Percentiles rank a stretch among this genome's conserved stretches.
These are phyloP conservation scores for Phascolomyces articulosus DNA, from an alignment of 371 early-diverging fungal species.

Conservation along the genomic window DNA sequence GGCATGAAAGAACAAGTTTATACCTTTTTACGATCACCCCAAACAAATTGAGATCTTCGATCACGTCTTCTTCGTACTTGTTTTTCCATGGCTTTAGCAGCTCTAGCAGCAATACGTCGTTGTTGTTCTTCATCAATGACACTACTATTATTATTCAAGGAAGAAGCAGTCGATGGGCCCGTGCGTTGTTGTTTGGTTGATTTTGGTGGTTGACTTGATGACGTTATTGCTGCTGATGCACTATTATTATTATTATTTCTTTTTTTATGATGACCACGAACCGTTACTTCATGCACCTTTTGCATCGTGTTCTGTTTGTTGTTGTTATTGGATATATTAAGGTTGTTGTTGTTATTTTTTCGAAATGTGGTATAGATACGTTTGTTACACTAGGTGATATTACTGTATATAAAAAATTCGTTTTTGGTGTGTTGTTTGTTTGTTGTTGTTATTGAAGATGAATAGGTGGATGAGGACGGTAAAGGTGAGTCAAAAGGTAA, in stretches of 20 bases:
- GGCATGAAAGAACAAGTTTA: no score
- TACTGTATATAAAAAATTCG: no score
- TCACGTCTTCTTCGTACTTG: constrained; percentile 36
- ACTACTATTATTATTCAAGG: no score
- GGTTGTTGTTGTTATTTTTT: no score
- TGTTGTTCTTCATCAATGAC: constrained; percentile 32
- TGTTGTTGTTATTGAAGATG: not conserved
- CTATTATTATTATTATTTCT: not conserved
- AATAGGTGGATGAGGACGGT: no score
- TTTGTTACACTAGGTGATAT: no score
- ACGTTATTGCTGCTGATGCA: constrained; percentile 8
- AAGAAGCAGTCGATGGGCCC: no score
- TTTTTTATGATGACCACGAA: constrained; percentile 11
- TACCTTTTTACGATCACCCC: constrained; percentile 48
- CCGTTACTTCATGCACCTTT: constrained; percentile 16
- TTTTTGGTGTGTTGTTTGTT: no score
- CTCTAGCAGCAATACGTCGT: constrained; percentile 35
- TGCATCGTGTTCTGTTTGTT: constrained; percentile 7
- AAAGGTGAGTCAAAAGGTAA: no score
- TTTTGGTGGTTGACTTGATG: constrained; percentile 33
- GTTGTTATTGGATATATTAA: not conserved
- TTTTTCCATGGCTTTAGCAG: constrained; percentile 38
- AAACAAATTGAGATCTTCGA: constrained; percentile 34
- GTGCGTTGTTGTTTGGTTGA: constrained; percentile 29
- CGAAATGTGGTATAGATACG: no score